Evolutionary conservation across 2,329 filamentous ascomycete species (phyloP).

Genomic region (Remersonia thermophila): DNA sequence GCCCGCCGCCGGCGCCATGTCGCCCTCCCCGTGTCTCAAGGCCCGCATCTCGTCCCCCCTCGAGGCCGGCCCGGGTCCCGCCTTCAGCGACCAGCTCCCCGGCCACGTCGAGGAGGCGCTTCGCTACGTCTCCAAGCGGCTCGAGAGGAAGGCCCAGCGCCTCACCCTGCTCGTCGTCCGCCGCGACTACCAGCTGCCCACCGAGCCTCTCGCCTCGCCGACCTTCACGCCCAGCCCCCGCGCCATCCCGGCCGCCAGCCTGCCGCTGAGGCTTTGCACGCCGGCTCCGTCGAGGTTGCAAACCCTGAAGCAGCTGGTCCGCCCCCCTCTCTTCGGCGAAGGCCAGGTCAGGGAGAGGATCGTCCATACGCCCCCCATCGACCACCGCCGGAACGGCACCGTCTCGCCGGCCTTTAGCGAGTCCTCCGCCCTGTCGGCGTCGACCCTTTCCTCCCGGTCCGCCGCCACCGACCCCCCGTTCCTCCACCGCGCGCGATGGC

Average conservation of each 20-base stretch:
- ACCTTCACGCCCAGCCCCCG: constrained; percentile 9
- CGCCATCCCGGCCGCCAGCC: constrained; percentile 9
- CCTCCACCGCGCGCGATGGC: constrained; percentile 16
- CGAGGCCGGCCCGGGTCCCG: constrained; percentile 48
- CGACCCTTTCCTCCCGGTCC: constrained; percentile 13
- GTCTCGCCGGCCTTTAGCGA: constrained; percentile 24
- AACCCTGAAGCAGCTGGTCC: constrained; percentile 29
- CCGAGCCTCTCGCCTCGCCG: constrained; percentile 11
- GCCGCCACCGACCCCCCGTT: constrained; percentile 11
- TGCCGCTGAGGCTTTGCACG: constrained; percentile 4
- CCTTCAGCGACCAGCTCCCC: constrained; percentile 46
- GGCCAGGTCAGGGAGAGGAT: constrained; percentile 19
- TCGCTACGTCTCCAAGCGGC: constrained; percentile 43
- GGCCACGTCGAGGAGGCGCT: constrained; percentile 41
- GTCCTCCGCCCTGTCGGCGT: constrained; percentile 19
- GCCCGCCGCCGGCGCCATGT: constrained; percentile 21
- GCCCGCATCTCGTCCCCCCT: constrained; percentile 49
- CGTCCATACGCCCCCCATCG: constrained; percentile 13
- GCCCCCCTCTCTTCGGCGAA: constrained; percentile 21
- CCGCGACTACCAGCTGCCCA: constrained; percentile 11
- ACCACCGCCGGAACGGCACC: constrained; percentile 18
- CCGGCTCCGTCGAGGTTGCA: constrained; percentile 16
- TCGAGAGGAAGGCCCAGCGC: constrained; percentile 43
- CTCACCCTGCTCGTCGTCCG: constrained; percentile 37
- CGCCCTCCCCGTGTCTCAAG: constrained; percentile 28